phyloP scores from a whole-genome alignment of 139 green algal species.

The Volvox reticuliferus region DNA sequence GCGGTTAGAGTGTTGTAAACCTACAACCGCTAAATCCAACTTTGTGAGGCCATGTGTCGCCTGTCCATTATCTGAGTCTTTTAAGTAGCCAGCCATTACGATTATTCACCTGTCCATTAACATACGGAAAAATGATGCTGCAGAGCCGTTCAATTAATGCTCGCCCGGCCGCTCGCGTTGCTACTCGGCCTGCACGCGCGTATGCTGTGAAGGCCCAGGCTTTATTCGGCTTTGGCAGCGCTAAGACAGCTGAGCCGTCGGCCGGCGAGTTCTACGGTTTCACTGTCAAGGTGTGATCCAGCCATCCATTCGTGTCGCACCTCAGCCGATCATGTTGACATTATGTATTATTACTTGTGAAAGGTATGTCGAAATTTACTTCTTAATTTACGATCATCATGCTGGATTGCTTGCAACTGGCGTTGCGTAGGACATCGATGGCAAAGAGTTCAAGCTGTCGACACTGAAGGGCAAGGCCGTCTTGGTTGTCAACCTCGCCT shows the following conservation, averaged over 20 bases:
- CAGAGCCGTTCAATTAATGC: neutral
- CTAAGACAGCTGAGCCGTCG: constrained; percentile 25
- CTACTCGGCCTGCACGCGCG: neutral
- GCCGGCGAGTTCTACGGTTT: constrained; percentile 57
- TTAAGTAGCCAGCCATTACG: neutral
- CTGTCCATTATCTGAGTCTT: neutral
- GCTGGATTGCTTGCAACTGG: neutral
- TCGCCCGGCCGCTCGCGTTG: neutral
- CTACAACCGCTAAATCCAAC: constrained; percentile 9
- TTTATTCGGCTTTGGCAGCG: neutral
- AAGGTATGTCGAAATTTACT: neutral
- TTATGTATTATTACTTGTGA: neutral
- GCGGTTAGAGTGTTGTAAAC: neutral
- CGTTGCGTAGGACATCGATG: constrained; percentile 58
- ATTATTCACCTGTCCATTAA: neutral
- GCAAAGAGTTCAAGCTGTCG: constrained; percentile 47
- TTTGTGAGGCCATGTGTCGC: constrained; percentile 10
- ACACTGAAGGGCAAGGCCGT: constrained; percentile 79
- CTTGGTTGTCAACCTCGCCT: constrained; percentile 78
- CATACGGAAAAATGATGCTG: constrained; percentile 10
- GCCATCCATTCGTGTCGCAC: neutral
- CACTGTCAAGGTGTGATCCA: constrained; percentile 59
- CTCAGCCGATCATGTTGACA: neutral
- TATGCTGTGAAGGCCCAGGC: neutral
- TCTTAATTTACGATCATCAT: neutral